Conservation (phyloP, 768 basidiomycete species). For the Exidia glandulosa region DNA sequence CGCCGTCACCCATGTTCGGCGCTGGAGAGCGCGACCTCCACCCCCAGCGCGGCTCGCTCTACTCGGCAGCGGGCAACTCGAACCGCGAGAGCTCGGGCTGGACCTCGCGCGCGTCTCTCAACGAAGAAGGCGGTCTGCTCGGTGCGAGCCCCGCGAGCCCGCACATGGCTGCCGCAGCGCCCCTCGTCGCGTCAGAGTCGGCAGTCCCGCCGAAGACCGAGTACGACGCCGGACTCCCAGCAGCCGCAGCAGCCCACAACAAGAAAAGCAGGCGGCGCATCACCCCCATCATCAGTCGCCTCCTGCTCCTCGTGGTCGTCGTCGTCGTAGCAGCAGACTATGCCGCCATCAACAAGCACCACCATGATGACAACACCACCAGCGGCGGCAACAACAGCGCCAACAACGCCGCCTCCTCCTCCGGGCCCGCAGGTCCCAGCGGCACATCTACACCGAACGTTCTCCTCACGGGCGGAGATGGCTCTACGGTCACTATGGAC, state of each 20-base stretch:
- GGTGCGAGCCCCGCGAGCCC: neutral
- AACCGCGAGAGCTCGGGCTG: neutral
- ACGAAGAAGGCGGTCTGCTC: neutral
- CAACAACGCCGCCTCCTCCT: neutral
- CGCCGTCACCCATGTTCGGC: neutral
- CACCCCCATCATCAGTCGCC: neutral
- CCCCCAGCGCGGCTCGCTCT: neutral
- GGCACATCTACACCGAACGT: conserved; percentile 14
- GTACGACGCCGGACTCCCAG: neutral
- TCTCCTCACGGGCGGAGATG: conserved; percentile 49
- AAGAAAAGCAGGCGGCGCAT: neutral
- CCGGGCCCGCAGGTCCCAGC: neutral
- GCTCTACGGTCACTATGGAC: conserved; percentile 48
- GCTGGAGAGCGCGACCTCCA: neutral
- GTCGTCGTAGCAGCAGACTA: conserved; percentile 13
- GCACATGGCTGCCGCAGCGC: neutral
- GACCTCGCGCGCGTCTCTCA: neutral
- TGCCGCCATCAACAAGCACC: conserved; percentile 8
- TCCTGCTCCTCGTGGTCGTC: conserved; percentile 8
- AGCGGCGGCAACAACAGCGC: neutral
- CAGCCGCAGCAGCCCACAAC: neutral
- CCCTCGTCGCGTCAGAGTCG: neutral
- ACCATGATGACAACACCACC: conserved; percentile 1
- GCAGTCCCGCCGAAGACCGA: neutral
- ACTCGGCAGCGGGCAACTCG: neutral